These are phyloP conservation scores for Pichia sp. DNA, from an alignment of 1,139 yeast species.

Conservation along the genomic window DNA sequence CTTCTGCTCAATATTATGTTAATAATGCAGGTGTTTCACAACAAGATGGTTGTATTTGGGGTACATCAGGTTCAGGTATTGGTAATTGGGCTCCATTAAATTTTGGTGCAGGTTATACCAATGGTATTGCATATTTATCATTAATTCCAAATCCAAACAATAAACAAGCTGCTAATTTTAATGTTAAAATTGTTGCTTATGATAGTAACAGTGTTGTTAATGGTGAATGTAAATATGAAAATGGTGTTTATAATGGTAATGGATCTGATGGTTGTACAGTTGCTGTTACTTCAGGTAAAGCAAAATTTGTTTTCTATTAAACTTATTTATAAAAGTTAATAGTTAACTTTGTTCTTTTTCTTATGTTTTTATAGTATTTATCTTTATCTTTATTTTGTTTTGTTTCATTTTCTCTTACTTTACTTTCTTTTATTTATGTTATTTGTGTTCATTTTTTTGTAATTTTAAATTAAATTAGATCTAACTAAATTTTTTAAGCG, in stretches of 20 bases:
- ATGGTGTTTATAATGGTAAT: conserved; percentile 56
- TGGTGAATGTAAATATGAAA: conserved; percentile 60
- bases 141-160: conserved; percentile 82
- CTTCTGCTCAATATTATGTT: conserved; percentile 76
- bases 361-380: neutral
- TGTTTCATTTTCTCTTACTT: neutral
- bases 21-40: conserved; percentile 73
- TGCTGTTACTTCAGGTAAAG: conserved; percentile 60
- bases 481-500: neutral
- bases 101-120: conserved; percentile 63
- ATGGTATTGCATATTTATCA: conserved; percentile 62
- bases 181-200: conserved; percentile 61
- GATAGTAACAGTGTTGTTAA: conserved; percentile 43
- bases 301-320: conserved; percentile 57
- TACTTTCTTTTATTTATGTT: neutral
- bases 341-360: no score
- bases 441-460: neutral
- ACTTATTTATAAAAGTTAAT: neutral
- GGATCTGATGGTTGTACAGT: conserved; percentile 77
- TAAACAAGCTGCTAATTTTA: conserved; percentile 53
- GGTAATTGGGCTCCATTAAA: conserved; percentile 86
- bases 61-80: conserved; percentile 52
- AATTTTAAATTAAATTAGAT: neutral
- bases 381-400: neutral
- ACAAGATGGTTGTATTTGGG: conserved; percentile 76